These are phyloP conservation scores for Crithidia bombi DNA, from an alignment of 208 protist species.

Conservation along the genomic window DNA sequence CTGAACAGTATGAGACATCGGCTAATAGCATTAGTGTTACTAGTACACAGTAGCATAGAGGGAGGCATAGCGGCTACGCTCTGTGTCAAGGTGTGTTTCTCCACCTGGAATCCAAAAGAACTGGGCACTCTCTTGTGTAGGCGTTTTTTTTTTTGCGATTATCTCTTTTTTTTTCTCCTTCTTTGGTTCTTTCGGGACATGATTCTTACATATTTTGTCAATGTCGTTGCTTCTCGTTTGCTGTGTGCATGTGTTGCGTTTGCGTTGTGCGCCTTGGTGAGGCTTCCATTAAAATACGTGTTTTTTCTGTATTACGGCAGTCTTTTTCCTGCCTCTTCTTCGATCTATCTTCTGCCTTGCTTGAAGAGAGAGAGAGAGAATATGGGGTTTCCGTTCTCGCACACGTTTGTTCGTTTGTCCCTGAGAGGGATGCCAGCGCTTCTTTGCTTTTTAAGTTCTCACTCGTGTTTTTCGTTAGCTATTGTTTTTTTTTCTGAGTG, in stretches of 20 bases:
- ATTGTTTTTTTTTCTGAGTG: neutral
- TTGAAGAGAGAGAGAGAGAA: no score
- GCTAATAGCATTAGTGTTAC: no score
- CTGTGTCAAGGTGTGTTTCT: no score
- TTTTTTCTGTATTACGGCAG: no score
- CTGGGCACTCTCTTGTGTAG: no score
- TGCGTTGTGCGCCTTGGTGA: neutral
- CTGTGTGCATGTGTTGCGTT: neutral
- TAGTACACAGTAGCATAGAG: no score
- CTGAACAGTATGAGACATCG: no score
- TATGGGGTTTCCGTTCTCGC: no score
- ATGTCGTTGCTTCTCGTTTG: neutral
- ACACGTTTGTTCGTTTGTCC: constrained; percentile 2
- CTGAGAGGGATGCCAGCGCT: constrained; percentile 6
- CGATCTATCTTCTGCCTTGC: no score
- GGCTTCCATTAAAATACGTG: neutral
- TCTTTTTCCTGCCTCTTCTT: no score
- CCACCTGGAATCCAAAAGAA: neutral
- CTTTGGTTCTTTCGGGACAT: neutral
- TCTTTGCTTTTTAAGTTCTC: neutral
- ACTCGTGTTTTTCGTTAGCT: neutral
- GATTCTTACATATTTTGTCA: neutral
- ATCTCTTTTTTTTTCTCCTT: constrained; percentile 11
- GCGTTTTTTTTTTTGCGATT: constrained; percentile 8
- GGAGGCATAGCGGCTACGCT: no score